Evolutionary conservation across 2,329 filamentous ascomycete genomes (phyloP).

Genomic region (Boeremia lycopersici): DNA sequence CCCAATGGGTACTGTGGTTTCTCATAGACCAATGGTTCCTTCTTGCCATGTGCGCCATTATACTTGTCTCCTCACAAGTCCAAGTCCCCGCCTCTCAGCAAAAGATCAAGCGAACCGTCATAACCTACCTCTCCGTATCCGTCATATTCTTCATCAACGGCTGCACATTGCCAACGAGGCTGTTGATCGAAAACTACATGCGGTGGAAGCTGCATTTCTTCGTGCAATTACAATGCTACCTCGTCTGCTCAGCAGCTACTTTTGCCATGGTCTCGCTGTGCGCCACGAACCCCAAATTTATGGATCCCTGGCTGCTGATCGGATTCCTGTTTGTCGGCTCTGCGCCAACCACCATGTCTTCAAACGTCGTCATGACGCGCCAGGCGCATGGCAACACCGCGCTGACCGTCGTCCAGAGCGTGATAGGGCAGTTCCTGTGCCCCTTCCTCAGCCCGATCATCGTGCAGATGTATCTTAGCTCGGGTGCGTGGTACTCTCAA

Average conservation of each 20-base stretch:
- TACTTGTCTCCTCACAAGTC: conserved; percentile 61
- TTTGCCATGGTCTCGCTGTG: conserved; percentile 62
- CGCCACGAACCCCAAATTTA: conserved; percentile 55
- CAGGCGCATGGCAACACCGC: conserved; percentile 67
- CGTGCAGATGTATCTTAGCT: conserved; percentile 65
- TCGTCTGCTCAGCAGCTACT: conserved; percentile 68
- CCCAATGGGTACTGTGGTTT: conserved; percentile 41
- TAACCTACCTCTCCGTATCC: conserved; percentile 71
- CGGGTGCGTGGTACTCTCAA: conserved; percentile 59
- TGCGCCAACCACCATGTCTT: conserved; percentile 74
- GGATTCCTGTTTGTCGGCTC: conserved; percentile 72
- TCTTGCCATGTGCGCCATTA: conserved; percentile 62
- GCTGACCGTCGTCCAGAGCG: conserved; percentile 64
- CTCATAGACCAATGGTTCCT: conserved; percentile 68
- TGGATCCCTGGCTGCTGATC: conserved; percentile 69
- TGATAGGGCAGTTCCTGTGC: conserved; percentile 72
- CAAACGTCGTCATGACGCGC: conserved; percentile 76
- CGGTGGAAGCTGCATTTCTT: conserved; percentile 72
- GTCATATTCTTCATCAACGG: conserved; percentile 75
- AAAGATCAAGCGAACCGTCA: conserved; percentile 54
- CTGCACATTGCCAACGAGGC: conserved; percentile 67
- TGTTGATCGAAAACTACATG: conserved; percentile 65
- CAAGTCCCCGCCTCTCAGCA: conserved; percentile 62
- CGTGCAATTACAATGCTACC: conserved; percentile 70
- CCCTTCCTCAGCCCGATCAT: conserved; percentile 70